Evolutionary conservation across 2,329 filamentous ascomycete genomes (phyloP), one percentile per base, ranked within the genome.

Genomic region (Sarocladium oryzae): DNA sequence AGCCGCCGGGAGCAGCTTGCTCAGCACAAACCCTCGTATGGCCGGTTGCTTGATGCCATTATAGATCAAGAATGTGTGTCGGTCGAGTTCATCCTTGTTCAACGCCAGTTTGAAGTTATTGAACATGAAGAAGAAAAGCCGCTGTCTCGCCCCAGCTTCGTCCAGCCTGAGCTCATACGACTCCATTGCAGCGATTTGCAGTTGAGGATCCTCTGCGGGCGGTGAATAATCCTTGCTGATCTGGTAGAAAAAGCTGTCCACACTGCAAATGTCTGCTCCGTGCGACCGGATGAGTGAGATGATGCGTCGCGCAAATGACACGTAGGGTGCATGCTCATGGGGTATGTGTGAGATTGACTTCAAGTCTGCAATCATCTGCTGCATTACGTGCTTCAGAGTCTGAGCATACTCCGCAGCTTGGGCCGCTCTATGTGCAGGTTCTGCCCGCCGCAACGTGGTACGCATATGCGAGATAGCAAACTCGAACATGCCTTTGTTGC

Each of bases 71-170:
- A 52, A 56, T 24, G 68, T 62, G 57, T 81, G 75, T 5, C 74
- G 69, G 5, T 59, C 59, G n/a, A 81, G 66, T 49, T 68, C 71
- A 52, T 73, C 67, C 52, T 75, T 75, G 38, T 71, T 69, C 2
- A 82, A 60, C 0, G 77, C 75, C 50, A 75, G 65, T 58, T 80
- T 81, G 60, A 80, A 79, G 61, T 76, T 80, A 56, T 77, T 77
- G 58, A 74, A 76, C 2, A 83, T 66, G 52, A 79, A 78, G 60
- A 76, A 76, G 58, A 82, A 83, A 3, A 82, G 68, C 50, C 74
- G 72, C 16, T 74, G 69, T 5, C 64, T 63, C 3, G 73, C 74
- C 26, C 68, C 70, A 2, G 62, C 57, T 51, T 81, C 78, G 18
- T 69, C 67, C 15, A 83, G 63, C 36, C 75, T 72, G 28, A 82